These are phyloP conservation scores for Rickenella mellea DNA, from an alignment of 768 basidiomycete species.

Conservation along the genomic window DNA sequence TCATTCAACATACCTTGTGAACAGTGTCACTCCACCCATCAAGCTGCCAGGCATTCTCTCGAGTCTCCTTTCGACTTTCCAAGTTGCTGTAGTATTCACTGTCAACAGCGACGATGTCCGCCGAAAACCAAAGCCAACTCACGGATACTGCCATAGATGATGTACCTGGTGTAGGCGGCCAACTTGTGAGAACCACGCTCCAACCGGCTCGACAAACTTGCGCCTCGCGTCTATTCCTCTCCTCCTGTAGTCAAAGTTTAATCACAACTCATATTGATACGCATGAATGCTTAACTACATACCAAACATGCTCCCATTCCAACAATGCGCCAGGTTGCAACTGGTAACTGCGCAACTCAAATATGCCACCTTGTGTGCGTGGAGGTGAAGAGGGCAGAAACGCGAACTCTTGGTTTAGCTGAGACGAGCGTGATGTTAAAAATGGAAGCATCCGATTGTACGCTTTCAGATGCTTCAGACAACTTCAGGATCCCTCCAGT, in stretches of 20 bases:
- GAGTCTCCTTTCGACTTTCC: constrained; percentile 69
- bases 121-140: constrained; percentile 19
- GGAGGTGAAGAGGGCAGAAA: constrained; percentile 91
- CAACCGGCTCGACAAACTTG: constrained; percentile 76
- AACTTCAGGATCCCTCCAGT: not conserved
- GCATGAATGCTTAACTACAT: not conserved
- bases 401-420: constrained; percentile 89
- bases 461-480: constrained; percentile 48
- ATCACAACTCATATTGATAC: not conserved
- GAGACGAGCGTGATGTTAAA: constrained; percentile 60
- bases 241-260: constrained; percentile 43
- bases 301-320: constrained; percentile 96
- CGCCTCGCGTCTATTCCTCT: constrained; percentile 89
- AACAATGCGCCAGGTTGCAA: constrained; percentile 82
- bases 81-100: constrained; percentile 41
- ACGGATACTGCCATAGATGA: constrained; percentile 98
- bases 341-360: constrained; percentile 86
- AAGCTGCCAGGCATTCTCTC: constrained; percentile 89
- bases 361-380: constrained; percentile 78
- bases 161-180: constrained; percentile 83
- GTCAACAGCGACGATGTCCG: constrained; percentile 7
- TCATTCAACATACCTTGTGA: constrained; percentile 68
- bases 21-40: constrained; percentile 96
- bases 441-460: constrained; percentile 73
- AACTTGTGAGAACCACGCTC: constrained; percentile 88